Evolutionary conservation across 2,329 filamentous ascomycete species (phyloP).

Genomic region (Trichothecium roseum): DNA sequence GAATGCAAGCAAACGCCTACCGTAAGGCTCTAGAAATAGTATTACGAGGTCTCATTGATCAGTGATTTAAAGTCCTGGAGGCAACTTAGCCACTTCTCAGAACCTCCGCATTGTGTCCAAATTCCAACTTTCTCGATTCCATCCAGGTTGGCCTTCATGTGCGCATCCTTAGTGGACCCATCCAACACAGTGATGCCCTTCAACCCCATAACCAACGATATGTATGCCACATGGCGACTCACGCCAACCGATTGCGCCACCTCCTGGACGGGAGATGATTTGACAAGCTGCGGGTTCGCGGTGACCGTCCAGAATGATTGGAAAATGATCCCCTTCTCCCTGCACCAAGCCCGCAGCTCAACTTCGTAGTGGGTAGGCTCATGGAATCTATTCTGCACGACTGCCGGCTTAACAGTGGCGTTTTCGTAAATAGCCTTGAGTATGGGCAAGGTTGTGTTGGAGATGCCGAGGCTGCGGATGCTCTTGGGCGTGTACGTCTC

Average conservation of each 20-base stretch:
- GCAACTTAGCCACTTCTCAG: conserved; percentile 35
- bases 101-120: conserved; percentile 33
- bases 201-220: conserved; percentile 37
- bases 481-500: conserved; percentile 54
- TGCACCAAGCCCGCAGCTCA: conserved; percentile 42
- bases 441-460: conserved; percentile 53
- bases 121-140: conserved; percentile 27
- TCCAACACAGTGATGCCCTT: conserved; percentile 31
- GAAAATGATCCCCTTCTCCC: conserved; percentile 29
- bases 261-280: conserved; percentile 31
- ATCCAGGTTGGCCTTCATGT: conserved; percentile 40
- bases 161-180: conserved; percentile 31
- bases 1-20: no score
- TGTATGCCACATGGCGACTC: conserved; percentile 26
- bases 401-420: conserved; percentile 31
- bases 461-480: conserved; percentile 63
- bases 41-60: conserved; percentile 19
- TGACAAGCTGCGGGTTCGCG: conserved; percentile 30
- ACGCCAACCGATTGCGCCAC: conserved; percentile 34
- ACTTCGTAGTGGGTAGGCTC: conserved; percentile 47
- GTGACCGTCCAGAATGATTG: conserved; percentile 46
- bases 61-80: conserved; percentile 34
- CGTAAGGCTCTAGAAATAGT: no score
- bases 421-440: conserved; percentile 41
- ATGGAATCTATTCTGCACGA: conserved; percentile 72